Base-by-base conservation (phyloP, 1,139 yeast genomes). In the Citeromyces hawaiiensis region DNA sequence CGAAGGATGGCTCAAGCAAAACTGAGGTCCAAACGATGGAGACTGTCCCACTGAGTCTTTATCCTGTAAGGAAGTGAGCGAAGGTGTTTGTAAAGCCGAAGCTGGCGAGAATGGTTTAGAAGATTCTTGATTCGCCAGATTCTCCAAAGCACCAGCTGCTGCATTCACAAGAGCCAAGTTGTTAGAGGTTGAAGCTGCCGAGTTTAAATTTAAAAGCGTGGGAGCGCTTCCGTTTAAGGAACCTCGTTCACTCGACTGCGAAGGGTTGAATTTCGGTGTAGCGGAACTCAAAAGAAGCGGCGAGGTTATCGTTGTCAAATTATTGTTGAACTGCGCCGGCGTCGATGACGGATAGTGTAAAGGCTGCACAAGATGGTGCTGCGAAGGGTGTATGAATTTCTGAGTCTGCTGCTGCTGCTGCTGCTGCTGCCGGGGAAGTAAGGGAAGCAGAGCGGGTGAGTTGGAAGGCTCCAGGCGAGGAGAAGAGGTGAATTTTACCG, bases 271-370 rank as follows among this genome's bases (percentile, higher is more conserved):
- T 44, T 51, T 60, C 43, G 46, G 76, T 58, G 43, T 73, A 63
- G 14, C 50, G 1, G 60, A 50, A n/a, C 57, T 51, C 34, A 77
- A 62, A 43, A 77, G 56, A 42, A 77, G 60, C 0, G 85, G 85
- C 10, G 83, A 76, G 0, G 83, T 77, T 42, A 77, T 76, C 38
- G 77, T 56, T 47, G 72, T 72, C 42, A 76, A 57, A 35, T 78
- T 78, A 0, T 81, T 75, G 29, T 82, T 83, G 63, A 74, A 77
- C 50, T 76, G 83, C 1, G 83, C 71, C 17, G 85, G 85, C 1
- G 83, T 76, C 2, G 82, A 74, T 4, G 75, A 66, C 6, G 85
- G 85, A 52, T 76, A 77, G 53, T 76, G 80, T 37, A 77, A 59
- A 10, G 83, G 81, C 38, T 72, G 68, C 25, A 32, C 38, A 17